Evolutionary conservation across 169 alveolate genomes (phyloP).

Genomic region (Plasmodium knowlesi): DNA sequence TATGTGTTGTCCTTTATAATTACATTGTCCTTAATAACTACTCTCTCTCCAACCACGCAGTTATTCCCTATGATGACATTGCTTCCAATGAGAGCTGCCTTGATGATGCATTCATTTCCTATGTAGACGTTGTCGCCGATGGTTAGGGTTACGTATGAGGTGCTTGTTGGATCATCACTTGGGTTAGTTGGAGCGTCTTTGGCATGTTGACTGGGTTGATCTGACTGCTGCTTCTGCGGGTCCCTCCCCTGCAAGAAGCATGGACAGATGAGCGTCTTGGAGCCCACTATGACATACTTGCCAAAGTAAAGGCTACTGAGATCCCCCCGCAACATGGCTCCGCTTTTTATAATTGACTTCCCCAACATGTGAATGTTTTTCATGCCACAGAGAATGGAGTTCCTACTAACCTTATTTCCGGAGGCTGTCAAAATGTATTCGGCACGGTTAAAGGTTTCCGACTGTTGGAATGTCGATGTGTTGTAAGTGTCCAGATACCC

Average conservation of each 20-base stretch:
- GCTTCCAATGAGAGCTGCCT: conserved; percentile 87
- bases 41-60: conserved; percentile 87
- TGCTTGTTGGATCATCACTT: not conserved
- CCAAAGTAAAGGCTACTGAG: conserved; percentile 84
- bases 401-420: conserved; percentile 66
- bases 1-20: conserved; percentile 84
- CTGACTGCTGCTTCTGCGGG: not conserved
- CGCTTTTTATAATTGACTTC: conserved; percentile 83
- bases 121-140: conserved; percentile 88
- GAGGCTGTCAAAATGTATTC: conserved; percentile 70
- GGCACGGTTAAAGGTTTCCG: conserved; percentile 12
- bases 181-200: not conserved
- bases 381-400: conserved; percentile 80
- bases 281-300: conserved; percentile 81
- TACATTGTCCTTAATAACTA: conserved; percentile 84
- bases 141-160: conserved; percentile 77
- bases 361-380: conserved; percentile 86
- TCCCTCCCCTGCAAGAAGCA: conserved; percentile 76
- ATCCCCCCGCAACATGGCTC: conserved; percentile 88
- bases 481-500: conserved; percentile 42
- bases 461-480: conserved; percentile 42
- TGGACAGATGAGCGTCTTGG: conserved; percentile 85
- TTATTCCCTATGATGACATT: conserved; percentile 89
- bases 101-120: conserved; percentile 85
- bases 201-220: not conserved